phyloP scores from a whole-genome alignment of 257 asterid species.

The Galeopsis tetrahit region DNA sequence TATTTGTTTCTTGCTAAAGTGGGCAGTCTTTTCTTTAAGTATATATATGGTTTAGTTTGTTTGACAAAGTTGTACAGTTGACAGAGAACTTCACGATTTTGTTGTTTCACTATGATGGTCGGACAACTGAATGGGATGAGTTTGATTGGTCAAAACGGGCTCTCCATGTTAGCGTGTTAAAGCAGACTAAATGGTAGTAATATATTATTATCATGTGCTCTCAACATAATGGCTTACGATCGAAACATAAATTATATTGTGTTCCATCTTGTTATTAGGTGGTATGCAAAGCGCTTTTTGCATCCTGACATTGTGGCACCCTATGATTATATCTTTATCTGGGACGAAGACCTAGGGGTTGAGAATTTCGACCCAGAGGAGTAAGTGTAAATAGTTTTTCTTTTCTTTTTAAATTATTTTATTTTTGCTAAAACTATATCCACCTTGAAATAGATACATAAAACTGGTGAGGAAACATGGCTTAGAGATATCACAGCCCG shows the following conservation, averaged over 20 bases:
- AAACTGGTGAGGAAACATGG: slow-evolving; percentile 78
- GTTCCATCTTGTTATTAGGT: slow-evolving; percentile 50
- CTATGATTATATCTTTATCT: slow-evolving; percentile 77
- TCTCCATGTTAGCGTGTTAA: slow-evolving; percentile 73
- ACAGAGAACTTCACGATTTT: slow-evolving; percentile 81
- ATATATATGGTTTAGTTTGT: slow-evolving; percentile 17
- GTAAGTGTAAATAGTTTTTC: slow-evolving; percentile 48
- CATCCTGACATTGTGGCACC: slow-evolving; percentile 90
- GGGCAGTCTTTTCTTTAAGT: slow-evolving; percentile 1
- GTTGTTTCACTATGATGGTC: slow-evolving; percentile 92
- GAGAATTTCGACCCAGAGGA: slow-evolving; percentile 79
- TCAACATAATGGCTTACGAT: neutral
- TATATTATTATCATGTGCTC: neutral
- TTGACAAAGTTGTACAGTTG: slow-evolving; percentile 60
- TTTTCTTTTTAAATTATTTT: neutral
- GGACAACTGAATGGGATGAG: slow-evolving; percentile 91
- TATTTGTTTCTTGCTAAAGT: neutral
- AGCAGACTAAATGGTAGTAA: slow-evolving; percentile 87
- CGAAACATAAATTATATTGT: slow-evolving; percentile 16
- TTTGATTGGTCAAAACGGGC: slow-evolving; percentile 91
- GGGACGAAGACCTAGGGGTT: slow-evolving; percentile 97
- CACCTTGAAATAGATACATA: slow-evolving; percentile 53
- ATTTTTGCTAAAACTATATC: slow-evolving; percentile 23
- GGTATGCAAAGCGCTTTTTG: slow-evolving; percentile 95
- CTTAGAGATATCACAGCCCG: slow-evolving; percentile 91